phyloP scores from a whole-genome alignment of 2,329 filamentous ascomycete species.

The Annulohypoxylon truncatum region DNA sequence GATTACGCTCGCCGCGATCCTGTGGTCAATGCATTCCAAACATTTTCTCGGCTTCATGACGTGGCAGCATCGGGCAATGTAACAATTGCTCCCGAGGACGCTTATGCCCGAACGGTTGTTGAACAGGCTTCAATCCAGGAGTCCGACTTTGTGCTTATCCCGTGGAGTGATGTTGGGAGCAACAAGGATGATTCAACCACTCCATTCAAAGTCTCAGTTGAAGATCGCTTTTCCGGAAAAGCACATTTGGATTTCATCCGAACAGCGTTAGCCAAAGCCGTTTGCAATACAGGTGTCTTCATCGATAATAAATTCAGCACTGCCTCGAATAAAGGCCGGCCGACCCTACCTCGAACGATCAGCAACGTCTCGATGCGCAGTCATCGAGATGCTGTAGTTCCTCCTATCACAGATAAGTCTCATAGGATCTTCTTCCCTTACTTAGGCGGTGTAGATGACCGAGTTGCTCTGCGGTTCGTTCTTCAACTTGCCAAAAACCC shows the following conservation, averaged over 20 bases:
- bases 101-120: slow-evolving; percentile 81
- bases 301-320: slow-evolving; percentile 72
- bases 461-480: slow-evolving; percentile 80
- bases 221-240: slow-evolving; percentile 70
- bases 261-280: slow-evolving; percentile 70
- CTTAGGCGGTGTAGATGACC: slow-evolving; percentile 85
- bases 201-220: slow-evolving; percentile 56
- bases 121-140: slow-evolving; percentile 75
- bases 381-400: slow-evolving; percentile 65
- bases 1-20: slow-evolving; percentile 80
- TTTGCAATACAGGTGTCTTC: slow-evolving; percentile 79
- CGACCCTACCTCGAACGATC: slow-evolving; percentile 59
- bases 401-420: slow-evolving; percentile 72
- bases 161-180: slow-evolving; percentile 87
- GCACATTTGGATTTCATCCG: slow-evolving; percentile 81
- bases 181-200: slow-evolving; percentile 72
- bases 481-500: slow-evolving; percentile 85
- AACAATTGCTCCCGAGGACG: slow-evolving; percentile 79
- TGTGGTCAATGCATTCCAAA: slow-evolving; percentile 90
- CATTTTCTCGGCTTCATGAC: slow-evolving; percentile 86
- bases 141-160: slow-evolving; percentile 82
- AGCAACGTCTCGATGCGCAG: slow-evolving; percentile 71
- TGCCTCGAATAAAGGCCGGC: slow-evolving; percentile 49
- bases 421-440: slow-evolving; percentile 91
- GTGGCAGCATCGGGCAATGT: slow-evolving; percentile 85